Evolutionary conservation across 1,139 yeast genomes (phyloP).

Genomic region (Candida sp.): DNA sequence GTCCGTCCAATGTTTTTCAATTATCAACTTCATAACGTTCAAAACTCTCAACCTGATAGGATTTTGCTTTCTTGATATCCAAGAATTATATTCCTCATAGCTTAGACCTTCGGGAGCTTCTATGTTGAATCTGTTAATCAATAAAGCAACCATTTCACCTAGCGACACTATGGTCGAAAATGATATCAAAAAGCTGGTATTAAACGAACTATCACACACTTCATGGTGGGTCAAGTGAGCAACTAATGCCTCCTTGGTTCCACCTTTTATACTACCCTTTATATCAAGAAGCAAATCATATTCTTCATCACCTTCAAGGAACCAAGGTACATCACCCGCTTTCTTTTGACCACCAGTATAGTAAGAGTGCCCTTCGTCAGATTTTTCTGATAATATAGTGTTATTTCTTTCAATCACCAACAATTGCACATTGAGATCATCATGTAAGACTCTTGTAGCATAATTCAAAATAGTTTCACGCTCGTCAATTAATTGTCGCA

Average conservation of each 20-base stretch:
- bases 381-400: conserved; percentile 39
- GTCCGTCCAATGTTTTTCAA: conserved; percentile 78
- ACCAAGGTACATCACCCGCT: conserved; percentile 66
- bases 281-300: conserved; percentile 68
- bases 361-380: conserved; percentile 35
- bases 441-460: conserved; percentile 75
- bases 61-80: conserved; percentile 71
- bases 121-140: conserved; percentile 65
- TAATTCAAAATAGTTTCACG: conserved; percentile 67
- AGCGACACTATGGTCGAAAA: conserved; percentile 77
- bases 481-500: conserved; percentile 63
- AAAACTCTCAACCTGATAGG: conserved; percentile 71
- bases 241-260: conserved; percentile 75
- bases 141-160: conserved; percentile 55
- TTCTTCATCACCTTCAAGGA: conserved; percentile 74
- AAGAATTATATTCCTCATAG: conserved; percentile 74
- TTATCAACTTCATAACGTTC: conserved; percentile 65
- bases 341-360: conserved; percentile 35
- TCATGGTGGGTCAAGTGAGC: conserved; percentile 85
- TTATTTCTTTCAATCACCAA: conserved; percentile 61
- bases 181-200: conserved; percentile 67
- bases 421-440: conserved; percentile 62
- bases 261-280: conserved; percentile 79
- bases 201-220: conserved; percentile 63
- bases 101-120: conserved; percentile 89